Conservation (phyloP, 352 stramenopile genomes). For the Pythium sp. region DNA sequence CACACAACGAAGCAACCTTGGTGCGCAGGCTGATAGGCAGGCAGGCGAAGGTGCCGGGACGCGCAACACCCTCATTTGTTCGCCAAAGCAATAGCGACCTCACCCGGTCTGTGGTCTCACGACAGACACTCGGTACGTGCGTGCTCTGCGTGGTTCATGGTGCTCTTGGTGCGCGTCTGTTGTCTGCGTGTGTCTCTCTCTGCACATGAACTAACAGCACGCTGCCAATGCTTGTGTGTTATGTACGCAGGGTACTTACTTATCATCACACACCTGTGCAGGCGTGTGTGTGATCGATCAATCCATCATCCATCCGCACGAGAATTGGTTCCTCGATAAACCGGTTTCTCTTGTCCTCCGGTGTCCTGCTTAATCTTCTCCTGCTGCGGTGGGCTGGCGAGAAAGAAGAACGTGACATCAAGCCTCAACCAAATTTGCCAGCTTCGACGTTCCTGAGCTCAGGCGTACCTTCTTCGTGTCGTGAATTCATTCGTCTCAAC, state of each 20-base stretch:
- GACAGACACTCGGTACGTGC: slow-evolving; percentile 1
- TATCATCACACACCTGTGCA: background rate
- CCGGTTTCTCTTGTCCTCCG: background rate
- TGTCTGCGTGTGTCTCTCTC: background rate
- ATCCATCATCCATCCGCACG: background rate
- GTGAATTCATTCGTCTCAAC: background rate
- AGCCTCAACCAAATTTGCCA: background rate
- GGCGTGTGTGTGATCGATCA: background rate
- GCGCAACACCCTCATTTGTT: slow-evolving; percentile 7
- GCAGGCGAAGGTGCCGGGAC: background rate
- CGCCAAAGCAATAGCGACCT: slow-evolving; percentile 7
- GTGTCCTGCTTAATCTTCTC: background rate
- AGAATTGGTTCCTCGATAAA: background rate
- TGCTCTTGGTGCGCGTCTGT: background rate
- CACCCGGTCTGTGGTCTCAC: slow-evolving; percentile 3
- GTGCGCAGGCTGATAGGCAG: background rate
- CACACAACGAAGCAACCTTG: background rate
- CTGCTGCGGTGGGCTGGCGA: background rate
- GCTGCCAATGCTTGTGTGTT: background rate
- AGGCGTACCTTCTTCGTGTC: slow-evolving; percentile 4
- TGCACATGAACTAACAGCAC: background rate
- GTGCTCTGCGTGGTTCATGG: background rate
- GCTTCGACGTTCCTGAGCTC: slow-evolving; percentile 1
- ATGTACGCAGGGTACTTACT: slow-evolving; percentile 2
- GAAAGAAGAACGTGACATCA: background rate